Evolutionary conservation across 345 rosid species (phyloP).

Genomic region (Aethionema arabicum): DNA sequence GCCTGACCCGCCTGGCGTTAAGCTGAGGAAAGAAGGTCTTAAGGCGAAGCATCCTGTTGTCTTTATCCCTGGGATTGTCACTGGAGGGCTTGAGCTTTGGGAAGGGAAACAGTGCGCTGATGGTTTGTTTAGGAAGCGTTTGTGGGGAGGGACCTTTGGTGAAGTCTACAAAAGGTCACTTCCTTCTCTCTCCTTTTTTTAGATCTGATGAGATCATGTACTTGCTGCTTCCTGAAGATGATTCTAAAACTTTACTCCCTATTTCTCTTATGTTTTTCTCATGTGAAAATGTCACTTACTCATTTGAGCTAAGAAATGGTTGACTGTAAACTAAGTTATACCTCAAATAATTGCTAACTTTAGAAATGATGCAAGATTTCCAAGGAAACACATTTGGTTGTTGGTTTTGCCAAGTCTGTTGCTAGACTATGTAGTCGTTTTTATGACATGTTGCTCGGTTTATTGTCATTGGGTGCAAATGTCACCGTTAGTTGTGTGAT

Average conservation of each 20-base stretch:
- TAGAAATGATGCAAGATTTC: background rate
- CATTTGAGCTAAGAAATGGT: background rate
- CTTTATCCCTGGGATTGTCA: slow-evolving; percentile 92
- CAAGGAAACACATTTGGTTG: slow-evolving; percentile 6
- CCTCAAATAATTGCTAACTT: background rate
- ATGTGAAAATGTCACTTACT: slow-evolving; percentile 1
- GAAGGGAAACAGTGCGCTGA: slow-evolving; percentile 91
- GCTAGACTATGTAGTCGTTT: slow-evolving; percentile 3
- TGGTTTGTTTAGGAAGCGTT: slow-evolving; percentile 82
- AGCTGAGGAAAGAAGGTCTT: slow-evolving; percentile 79
- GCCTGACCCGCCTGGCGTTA: slow-evolving; percentile 91
- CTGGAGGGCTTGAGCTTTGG: slow-evolving; percentile 96
- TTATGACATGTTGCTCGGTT: slow-evolving; percentile 6
- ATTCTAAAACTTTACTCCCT: background rate
- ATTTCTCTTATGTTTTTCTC: background rate
- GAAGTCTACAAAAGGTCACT: slow-evolving; percentile 87
- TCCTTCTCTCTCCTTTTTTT: slow-evolving; percentile 3
- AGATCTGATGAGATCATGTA: slow-evolving; percentile 21
- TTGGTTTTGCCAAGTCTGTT: slow-evolving; percentile 4
- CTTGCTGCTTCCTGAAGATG: background rate
- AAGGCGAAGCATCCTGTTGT: slow-evolving; percentile 84
- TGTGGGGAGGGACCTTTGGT: slow-evolving; percentile 99
- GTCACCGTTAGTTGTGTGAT: background rate
- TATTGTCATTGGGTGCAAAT: background rate
- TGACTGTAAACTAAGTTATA: background rate